These are phyloP conservation scores for Ceratobasidium sp. DNA, from an alignment of 1,284 basidiomycete genomes.

Conservation along the genomic window DNA sequence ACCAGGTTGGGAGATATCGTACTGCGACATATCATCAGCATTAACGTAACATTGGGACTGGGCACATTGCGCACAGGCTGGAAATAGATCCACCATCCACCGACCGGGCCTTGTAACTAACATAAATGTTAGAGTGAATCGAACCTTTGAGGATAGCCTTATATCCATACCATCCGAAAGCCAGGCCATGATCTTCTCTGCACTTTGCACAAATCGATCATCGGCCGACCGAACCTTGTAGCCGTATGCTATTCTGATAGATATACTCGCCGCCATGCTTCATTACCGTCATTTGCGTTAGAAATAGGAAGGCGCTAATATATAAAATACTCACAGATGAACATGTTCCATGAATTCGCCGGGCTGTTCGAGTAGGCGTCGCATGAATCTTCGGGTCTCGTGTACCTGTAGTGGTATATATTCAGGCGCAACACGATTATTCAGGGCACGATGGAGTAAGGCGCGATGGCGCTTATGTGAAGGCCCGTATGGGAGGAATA, in stretches of 20 bases:
- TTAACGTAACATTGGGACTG: background rate
- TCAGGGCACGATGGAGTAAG: conserved; percentile 30
- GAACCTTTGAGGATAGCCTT: too few species aligned
- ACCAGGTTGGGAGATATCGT: conserved; percentile 51
- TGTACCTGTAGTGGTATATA: conserved; percentile 21
- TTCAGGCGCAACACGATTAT: conserved; percentile 24
- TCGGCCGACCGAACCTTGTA: conserved; percentile 30
- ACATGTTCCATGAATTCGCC: conserved; percentile 26
- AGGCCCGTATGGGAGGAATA: conserved; percentile 16
- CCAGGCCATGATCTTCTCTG: conserved; percentile 20
- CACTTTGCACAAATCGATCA: conserved; percentile 5
- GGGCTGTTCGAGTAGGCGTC: background rate
- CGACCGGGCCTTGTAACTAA: conserved; percentile 3
- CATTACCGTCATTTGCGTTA: background rate
- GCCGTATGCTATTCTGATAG: conserved; percentile 23
- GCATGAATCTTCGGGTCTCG: conserved; percentile 8
- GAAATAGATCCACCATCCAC: conserved; percentile 23
- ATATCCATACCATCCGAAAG: conserved; percentile 13
- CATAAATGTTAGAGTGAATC: background rate
- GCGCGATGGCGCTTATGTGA: conserved; percentile 22
- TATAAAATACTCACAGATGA: conserved; percentile 1
- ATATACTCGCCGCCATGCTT: conserved; percentile 31
- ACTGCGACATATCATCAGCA: conserved; percentile 44
- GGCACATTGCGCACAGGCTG: background rate
- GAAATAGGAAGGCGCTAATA: too few species aligned